Evolutionary conservation across 352 stramenopile genomes (phyloP).

Genomic region (Globisporangium alternatum): DNA sequence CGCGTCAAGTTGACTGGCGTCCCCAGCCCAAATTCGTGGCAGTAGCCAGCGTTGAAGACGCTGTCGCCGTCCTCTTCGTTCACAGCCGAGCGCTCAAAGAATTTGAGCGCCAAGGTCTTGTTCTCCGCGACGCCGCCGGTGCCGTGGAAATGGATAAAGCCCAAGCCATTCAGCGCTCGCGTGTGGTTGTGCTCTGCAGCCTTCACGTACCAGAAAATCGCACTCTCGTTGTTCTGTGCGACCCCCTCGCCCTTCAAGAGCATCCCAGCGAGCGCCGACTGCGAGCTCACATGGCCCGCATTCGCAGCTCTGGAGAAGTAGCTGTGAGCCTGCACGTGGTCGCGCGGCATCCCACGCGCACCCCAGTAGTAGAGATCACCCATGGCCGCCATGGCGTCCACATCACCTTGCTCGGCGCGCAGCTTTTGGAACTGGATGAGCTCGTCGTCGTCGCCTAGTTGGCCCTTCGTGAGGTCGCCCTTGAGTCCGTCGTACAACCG

Average conservation of each 20-base stretch:
- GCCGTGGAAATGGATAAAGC: conserved; percentile 89
- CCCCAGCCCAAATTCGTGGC: conserved; percentile 62
- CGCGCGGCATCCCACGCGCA: conserved; percentile 57
- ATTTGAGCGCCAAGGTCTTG: conserved; percentile 68
- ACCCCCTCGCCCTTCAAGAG: conserved; percentile 84
- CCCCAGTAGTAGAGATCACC: conserved; percentile 91
- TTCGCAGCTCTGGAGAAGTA: conserved; percentile 79
- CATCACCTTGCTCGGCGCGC: conserved; percentile 71
- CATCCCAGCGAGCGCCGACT: conserved; percentile 83
- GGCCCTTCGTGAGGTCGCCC: conserved; percentile 37
- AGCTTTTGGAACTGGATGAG: conserved; percentile 85
- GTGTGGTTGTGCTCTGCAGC: conserved; percentile 70
- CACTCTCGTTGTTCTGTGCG: conserved; percentile 61
- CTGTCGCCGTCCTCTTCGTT: conserved; percentile 84
- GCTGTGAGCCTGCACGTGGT: conserved; percentile 62
- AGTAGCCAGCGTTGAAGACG: conserved; percentile 90
- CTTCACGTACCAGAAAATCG: conserved; percentile 75
- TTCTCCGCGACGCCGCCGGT: conserved; percentile 63
- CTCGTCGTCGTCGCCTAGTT: conserved; percentile 84
- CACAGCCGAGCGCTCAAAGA: conserved; percentile 78
- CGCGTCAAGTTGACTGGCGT: conserved; percentile 45
- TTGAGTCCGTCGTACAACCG: conserved; percentile 63
- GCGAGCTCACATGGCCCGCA: conserved; percentile 44
- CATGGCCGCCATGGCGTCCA: conserved; percentile 78
- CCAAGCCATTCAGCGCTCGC: conserved; percentile 84